Evolutionary conservation across 2,329 filamentous ascomycete genomes (phyloP).

Genomic region (Hirsutella thompsonii): DNA sequence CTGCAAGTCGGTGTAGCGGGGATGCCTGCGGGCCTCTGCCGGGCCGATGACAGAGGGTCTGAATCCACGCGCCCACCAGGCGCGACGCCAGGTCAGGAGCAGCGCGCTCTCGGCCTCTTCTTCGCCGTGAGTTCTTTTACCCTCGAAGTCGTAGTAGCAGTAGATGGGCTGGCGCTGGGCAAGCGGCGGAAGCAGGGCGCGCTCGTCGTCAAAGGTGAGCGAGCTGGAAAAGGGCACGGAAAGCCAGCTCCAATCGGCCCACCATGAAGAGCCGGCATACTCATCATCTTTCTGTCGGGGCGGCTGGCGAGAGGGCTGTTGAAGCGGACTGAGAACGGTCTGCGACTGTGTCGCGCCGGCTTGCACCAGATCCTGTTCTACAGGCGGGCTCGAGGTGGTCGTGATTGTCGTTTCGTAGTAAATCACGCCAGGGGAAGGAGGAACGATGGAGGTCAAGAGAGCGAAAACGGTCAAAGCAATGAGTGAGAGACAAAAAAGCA

Average conservation of each 20-base stretch:
- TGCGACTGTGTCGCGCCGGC: slow-evolving; percentile 27
- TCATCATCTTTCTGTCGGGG: slow-evolving; percentile 67
- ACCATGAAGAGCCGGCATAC: slow-evolving; percentile 70
- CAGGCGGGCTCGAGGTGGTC: slow-evolving; percentile 22
- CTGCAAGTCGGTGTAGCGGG: slow-evolving; percentile 61
- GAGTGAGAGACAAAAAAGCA: slow-evolving; percentile 36
- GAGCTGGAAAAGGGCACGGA: slow-evolving; percentile 72
- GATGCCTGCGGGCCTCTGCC: slow-evolving; percentile 73
- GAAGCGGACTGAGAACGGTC: slow-evolving; percentile 52
- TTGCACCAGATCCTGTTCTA: slow-evolving; percentile 5
- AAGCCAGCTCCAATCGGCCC: slow-evolving; percentile 80
- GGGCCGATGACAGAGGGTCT: slow-evolving; percentile 68
- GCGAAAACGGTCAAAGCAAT: slow-evolving; percentile 43
- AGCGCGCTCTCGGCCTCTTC: slow-evolving; percentile 66
- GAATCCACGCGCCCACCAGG: slow-evolving; percentile 95
- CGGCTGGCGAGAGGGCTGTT: slow-evolving; percentile 56
- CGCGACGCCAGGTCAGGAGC: slow-evolving; percentile 76
- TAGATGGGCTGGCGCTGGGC: slow-evolving; percentile 62
- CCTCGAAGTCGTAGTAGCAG: slow-evolving; percentile 72
- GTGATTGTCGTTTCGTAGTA: slow-evolving; percentile 36
- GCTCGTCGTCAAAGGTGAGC: slow-evolving; percentile 67
- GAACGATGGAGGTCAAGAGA: slow-evolving; percentile 33
- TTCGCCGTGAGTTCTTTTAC: slow-evolving; percentile 47
- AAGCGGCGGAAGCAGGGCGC: slow-evolving; percentile 71
- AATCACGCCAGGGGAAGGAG: slow-evolving; percentile 34